phyloP scores from a whole-genome alignment of 2,329 filamentous ascomycete species.

The Metarhizium robertsii region DNA sequence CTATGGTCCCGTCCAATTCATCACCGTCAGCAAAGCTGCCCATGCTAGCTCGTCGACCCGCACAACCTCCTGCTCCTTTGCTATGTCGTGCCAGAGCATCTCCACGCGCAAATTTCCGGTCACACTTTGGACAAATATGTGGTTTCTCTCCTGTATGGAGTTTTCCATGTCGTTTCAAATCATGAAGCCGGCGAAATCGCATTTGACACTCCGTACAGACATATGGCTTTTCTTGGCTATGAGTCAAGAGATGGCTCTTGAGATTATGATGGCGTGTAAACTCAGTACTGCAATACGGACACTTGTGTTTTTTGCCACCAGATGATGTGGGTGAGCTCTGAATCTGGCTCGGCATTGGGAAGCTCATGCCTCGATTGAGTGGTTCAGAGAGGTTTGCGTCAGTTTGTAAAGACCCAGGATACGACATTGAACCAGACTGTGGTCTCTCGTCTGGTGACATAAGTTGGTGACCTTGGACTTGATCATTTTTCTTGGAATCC shows the following conservation, averaged over 20 bases:
- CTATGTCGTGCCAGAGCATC: conserved; percentile 92
- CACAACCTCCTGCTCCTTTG: conserved; percentile 92
- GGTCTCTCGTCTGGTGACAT: conserved; percentile 42
- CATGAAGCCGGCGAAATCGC: conserved; percentile 85
- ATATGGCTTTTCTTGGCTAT: conserved; percentile 97
- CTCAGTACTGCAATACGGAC: conserved; percentile 90
- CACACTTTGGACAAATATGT: conserved; percentile 90
- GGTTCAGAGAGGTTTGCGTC: conserved; percentile 33
- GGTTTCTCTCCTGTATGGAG: conserved; percentile 93
- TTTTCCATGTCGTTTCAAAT: conserved; percentile 92
- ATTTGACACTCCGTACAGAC: conserved; percentile 89
- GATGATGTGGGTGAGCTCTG: conserved; percentile 49
- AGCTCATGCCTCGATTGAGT: conserved; percentile 43
- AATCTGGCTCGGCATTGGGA: conserved; percentile 39
- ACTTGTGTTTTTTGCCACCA: conserved; percentile 80
- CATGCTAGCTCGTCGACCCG: conserved; percentile 80
- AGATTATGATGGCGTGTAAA: conserved; percentile 97
- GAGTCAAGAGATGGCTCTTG: conserved; percentile 92
- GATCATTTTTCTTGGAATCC: conserved; percentile 31
- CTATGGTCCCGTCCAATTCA: conserved; percentile 48
- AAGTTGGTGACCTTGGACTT: conserved; percentile 27
- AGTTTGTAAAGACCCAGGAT: conserved; percentile 41
- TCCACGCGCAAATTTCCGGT: conserved; percentile 87
- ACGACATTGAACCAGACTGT: conserved; percentile 42
- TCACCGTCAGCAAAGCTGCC: conserved; percentile 74